Base-by-base conservation (phyloP, 2,329 filamentous ascomycete genomes). In the Monilinia polystroma region DNA sequence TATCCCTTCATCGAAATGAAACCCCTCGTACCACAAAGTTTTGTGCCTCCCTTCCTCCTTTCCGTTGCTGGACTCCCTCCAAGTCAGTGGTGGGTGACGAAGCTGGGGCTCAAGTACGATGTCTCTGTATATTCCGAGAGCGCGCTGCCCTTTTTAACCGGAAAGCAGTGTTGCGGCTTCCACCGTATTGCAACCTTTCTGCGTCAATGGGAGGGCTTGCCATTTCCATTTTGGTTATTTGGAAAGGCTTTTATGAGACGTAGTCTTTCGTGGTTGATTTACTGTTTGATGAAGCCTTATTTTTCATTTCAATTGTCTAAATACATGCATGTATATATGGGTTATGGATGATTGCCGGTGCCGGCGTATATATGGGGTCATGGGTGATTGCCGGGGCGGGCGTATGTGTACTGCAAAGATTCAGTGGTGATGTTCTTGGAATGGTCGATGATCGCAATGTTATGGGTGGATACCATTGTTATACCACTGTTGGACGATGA, bases 301-400 rank as follows among this genome's bases (percentile, higher is more conserved):
- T 49, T 47, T 60, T 60, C 43, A 11, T 60, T 59, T 60, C 29
- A 49, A 49, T 35, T 47, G 43, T 51, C 51, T 62, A 51, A 38
- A 62, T 41, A 62, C n/a, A 38, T 62, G 58, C 51, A 62, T 62
- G 32, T 62, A 51, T 23, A 35, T 51, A 62, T 62, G 58, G 58
- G 47, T 62, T 38, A 51, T 47, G 58, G 58, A 32, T 62, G 58
- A 45, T 32, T 62, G 32, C n/a, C 32, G 58, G 58, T 29, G 57
- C 29, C 32, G n/a, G 57, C 43, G 45, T 49, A 60, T 60, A 60
- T 60, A 60, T 49, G 29, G 29, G 43, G 57, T 60, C 23, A 62
- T n/a, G 32, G 45, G n/a, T 49, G 57, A 43, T 60, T 29, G 43
- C 29, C 47, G 43, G 57, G 43, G 45, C 45, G 11, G 45, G 58